A percentile compares a stretch with the other conserved stretches of the same genome.
Evolutionary conservation across 2,329 filamentous ascomycete genomes (phyloP).

Genomic region (Rutstroemia sp.): DNA sequence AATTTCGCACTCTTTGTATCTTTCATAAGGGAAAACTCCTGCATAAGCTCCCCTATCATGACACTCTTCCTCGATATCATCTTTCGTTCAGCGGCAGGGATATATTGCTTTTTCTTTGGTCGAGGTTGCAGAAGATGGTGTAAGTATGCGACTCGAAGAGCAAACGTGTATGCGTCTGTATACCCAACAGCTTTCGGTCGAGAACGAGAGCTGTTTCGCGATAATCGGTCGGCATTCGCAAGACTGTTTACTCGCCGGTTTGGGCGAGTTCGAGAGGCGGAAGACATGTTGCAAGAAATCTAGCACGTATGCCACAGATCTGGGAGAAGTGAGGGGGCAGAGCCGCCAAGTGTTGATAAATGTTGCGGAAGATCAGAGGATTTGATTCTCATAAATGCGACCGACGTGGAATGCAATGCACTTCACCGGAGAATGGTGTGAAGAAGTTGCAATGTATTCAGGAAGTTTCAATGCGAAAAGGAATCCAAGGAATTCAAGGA

Average conservation of each 20-base stretch:
- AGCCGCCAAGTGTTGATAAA: background rate
- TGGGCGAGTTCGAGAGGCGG: constrained; percentile 22
- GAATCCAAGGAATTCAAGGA: background rate
- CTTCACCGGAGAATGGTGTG: too few species aligned
- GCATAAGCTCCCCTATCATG: constrained; percentile 80
- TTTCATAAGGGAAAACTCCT: constrained; percentile 68
- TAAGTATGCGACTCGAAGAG: constrained; percentile 71
- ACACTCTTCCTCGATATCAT: constrained; percentile 52
- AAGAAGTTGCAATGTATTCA: background rate
- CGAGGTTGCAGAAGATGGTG: constrained; percentile 89
- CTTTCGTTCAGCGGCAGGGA: constrained; percentile 45
- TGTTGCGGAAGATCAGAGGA: background rate
- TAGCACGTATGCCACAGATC: background rate
- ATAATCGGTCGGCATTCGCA: constrained; percentile 19
- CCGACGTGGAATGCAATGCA: too few species aligned
- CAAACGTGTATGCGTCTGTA: constrained; percentile 87
- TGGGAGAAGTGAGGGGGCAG: background rate
- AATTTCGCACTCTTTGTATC: constrained; percentile 65
- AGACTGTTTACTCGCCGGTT: constrained; percentile 28
- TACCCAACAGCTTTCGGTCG: constrained; percentile 45
- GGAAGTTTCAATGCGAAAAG: background rate
- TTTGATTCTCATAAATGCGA: background rate
- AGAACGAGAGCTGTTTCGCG: constrained; percentile 35
- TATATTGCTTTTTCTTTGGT: constrained; percentile 76
- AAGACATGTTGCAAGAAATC: constrained; percentile 20